Base-by-base conservation (phyloP, 345 rosid genomes). In the Murraya koenigii region DNA sequence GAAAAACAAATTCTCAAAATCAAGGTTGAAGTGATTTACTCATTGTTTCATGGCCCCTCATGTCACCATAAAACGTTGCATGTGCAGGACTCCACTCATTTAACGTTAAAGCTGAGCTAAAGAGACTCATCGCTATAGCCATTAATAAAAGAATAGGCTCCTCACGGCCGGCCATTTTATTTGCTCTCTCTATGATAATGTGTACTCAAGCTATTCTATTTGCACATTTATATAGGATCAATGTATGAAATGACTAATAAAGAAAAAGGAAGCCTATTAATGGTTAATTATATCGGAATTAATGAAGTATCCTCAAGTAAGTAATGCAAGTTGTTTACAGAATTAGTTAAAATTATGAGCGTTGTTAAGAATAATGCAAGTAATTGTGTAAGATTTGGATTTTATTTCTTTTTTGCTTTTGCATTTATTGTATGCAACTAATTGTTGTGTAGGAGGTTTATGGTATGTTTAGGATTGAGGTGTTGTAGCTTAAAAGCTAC, bases 41-140 rank as follows among this genome's bases (percentile, higher is more conserved):
- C 77, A 74, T 74, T 54, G 77, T 74, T 39, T 25, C 77, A 4
- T 1, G 3, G 68, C 68, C 77, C 4, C 3, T 4, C 59, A 74
- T 74, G 39, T 74, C 77, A 6, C 77, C 68, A 41, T 74, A 74
- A 44, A 74, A 74, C 3, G 77, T 61, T 26, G 77, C 77, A 61
- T 74, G 77, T 6, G 77, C 77, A 23, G 23, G 36, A 17, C 38
- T 39, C 77, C 77, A 74, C 8, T 1, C 68, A 61, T 0, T 26
- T 14, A n/a, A 5, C 15, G 28, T 60, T 25, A 68, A 39, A 8
- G 25, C 28, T 39, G 22, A 39, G 58, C 13, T 26, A 26, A 13
- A 9, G 36, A 39, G 36, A 15, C 7, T 17, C n/a, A 74, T 26
- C 19, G 68, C 77, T 28, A 59, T 26, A 15, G 20, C 36, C 17